Evolutionary conservation across 306 rosid genomes (phyloP).

Genomic region (Delonix regia): DNA sequence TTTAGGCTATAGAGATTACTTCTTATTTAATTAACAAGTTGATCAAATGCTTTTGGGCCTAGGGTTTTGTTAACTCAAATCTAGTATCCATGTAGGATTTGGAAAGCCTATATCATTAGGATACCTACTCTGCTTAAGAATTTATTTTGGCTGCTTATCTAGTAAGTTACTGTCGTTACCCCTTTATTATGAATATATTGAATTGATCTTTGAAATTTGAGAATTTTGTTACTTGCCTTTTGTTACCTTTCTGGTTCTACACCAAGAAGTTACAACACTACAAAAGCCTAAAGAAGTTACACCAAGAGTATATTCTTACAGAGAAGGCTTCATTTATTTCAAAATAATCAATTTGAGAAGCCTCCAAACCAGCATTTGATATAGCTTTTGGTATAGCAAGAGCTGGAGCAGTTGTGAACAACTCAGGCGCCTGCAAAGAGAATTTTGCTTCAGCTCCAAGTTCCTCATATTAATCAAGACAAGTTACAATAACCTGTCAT

Average conservation of each 20-base stretch:
- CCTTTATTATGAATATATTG: neutral
- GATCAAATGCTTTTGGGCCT: neutral
- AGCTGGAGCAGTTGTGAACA: conserved; percentile 88
- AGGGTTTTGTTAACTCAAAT: neutral
- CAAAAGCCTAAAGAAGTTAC: conserved; percentile 2
- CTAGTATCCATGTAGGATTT: neutral
- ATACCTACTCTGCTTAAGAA: neutral
- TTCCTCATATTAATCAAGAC: conserved; percentile 33
- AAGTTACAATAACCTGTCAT: conserved; percentile 28
- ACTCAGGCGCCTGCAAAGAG: conserved; percentile 78
- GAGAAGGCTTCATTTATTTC: conserved; percentile 98
- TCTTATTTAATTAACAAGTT: too few species aligned
- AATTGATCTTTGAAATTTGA: neutral
- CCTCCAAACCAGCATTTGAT: conserved; percentile 78
- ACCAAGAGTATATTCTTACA: conserved; percentile 46
- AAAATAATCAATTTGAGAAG: conserved; percentile 84
- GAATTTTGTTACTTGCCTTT: neutral
- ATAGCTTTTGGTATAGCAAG: conserved; percentile 89
- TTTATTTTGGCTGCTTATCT: neutral
- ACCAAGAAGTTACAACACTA: neutral
- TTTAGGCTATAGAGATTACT: neutral
- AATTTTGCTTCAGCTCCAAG: conserved; percentile 39
- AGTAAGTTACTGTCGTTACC: neutral
- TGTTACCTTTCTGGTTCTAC: neutral
- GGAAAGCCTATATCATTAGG: neutral